Conservation (phyloP, 768 basidiomycete genomes). For the Panaeolus papilionaceus region DNA sequence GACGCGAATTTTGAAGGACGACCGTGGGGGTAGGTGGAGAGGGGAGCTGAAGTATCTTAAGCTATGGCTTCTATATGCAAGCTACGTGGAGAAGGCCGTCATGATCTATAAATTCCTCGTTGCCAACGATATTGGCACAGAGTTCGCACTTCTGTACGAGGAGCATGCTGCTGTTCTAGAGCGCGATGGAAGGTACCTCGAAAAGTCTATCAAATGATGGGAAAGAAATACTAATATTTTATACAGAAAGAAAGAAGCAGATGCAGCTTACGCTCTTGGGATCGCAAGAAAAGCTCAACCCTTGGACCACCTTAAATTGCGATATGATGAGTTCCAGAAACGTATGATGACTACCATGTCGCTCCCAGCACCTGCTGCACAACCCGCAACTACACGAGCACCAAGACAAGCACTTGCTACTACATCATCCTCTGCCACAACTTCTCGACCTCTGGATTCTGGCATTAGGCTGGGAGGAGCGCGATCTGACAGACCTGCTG, state of each 20-base stretch:
- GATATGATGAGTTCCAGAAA: constrained; percentile 89
- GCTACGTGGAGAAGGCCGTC: constrained; percentile 87
- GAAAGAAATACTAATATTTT: constrained; percentile 12
- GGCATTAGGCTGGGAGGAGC: constrained; percentile 27
- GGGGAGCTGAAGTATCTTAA: constrained; percentile 88
- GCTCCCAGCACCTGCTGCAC: constrained; percentile 43
- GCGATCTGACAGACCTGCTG: constrained; percentile 29
- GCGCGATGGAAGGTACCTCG: constrained; percentile 73
- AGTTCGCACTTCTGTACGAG: constrained; percentile 85
- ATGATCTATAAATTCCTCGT: constrained; percentile 91
- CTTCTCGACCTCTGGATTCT: constrained; percentile 35
- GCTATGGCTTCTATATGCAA: constrained; percentile 93
- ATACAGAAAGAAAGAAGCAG: constrained; percentile 84
- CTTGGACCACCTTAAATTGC: constrained; percentile 76
- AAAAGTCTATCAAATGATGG: neutral
- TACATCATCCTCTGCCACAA: constrained; percentile 51
- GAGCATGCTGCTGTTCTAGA: constrained; percentile 90
- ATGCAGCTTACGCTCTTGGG: constrained; percentile 86
- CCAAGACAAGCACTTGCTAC: constrained; percentile 41
- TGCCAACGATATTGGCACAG: constrained; percentile 89
- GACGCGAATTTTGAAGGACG: constrained; percentile 82
- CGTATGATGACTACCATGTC: constrained; percentile 76
- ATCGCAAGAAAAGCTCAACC: constrained; percentile 85
- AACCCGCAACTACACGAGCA: constrained; percentile 38
- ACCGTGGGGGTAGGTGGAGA: constrained; percentile 76